phyloP scores from a whole-genome alignment of 148 eudicot species.

The Salicornia ramosissima region DNA sequence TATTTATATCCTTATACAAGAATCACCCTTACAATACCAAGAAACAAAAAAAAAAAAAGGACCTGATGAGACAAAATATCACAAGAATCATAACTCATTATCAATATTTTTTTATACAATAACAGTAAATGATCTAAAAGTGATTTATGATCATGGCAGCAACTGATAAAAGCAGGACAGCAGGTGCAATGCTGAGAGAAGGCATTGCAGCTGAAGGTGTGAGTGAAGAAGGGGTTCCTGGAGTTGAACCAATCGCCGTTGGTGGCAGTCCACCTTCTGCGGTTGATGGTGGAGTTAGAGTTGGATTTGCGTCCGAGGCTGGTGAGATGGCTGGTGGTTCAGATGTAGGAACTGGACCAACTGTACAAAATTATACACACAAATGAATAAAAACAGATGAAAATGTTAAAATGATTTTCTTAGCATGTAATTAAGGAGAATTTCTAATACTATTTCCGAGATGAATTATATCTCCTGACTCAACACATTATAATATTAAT shows the following conservation, averaged over 20 bases:
- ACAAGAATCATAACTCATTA: slow-evolving; percentile 10
- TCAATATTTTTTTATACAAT: slow-evolving; percentile 13
- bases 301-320: slow-evolving; percentile 34
- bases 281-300: slow-evolving; percentile 40
- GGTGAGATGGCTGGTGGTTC: slow-evolving; percentile 48
- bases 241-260: slow-evolving; percentile 23
- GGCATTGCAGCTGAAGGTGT: slow-evolving; percentile 46
- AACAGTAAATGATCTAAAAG: slow-evolving; percentile 15
- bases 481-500: no score
- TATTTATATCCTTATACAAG: not conserved
- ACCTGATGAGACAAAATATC: not conserved
- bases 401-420: not conserved
- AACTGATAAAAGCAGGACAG: slow-evolving; percentile 27
- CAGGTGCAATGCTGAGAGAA: slow-evolving; percentile 30
- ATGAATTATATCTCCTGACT: no score
- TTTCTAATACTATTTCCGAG: no score
- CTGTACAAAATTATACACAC: slow-evolving; percentile 16
- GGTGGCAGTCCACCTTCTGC: slow-evolving; percentile 32
- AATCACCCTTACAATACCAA: slow-evolving; percentile 11
- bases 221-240: slow-evolving; percentile 35
- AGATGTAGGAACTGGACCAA: slow-evolving; percentile 25
- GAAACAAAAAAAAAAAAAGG: not conserved
- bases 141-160: slow-evolving; percentile 32
- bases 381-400: not conserved
- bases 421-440: no score